These are phyloP conservation scores for Diplodia seriata DNA, from an alignment of 2,329 filamentous ascomycete species.

Conservation along the genomic window DNA sequence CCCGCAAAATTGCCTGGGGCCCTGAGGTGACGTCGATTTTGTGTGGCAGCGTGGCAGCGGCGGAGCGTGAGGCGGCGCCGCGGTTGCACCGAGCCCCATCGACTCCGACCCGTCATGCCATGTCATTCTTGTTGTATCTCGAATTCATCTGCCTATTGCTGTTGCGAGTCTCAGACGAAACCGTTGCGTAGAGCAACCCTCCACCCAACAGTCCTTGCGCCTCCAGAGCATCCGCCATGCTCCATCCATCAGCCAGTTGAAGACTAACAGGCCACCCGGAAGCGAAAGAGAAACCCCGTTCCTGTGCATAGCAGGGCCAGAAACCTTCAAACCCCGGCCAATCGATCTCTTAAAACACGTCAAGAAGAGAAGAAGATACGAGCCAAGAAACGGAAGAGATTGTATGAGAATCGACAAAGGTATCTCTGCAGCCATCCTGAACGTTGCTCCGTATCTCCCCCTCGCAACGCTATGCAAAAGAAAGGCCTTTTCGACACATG, in stretches of 20 bases:
- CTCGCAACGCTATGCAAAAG: slow-evolving; percentile 26
- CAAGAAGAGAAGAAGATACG: not conserved
- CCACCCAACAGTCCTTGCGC: not conserved
- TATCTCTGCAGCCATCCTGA: not conserved
- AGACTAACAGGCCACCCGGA: not conserved
- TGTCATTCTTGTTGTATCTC: not conserved
- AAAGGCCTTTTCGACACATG: not conserved
- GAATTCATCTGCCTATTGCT: not conserved
- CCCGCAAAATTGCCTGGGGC: slow-evolving; percentile 16
- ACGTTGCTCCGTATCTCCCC: not conserved
- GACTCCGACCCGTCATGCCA: not conserved
- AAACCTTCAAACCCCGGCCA: not conserved
- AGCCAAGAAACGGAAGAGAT: not conserved
- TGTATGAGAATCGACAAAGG: not conserved
- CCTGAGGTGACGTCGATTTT: slow-evolving; percentile 12
- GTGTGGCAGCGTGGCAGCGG: not conserved
- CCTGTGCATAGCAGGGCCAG: not conserved
- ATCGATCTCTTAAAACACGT: not conserved
- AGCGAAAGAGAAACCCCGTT: not conserved
- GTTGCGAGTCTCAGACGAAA: not conserved
- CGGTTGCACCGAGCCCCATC: slow-evolving; percentile 14
- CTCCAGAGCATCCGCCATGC: slow-evolving; percentile 1
- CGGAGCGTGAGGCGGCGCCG: slow-evolving; percentile 16
- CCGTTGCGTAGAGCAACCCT: not conserved
- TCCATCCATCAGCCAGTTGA: not conserved